Conservation (phyloP, 2,329 filamentous ascomycete genomes). For the Lachnellula arida region DNA sequence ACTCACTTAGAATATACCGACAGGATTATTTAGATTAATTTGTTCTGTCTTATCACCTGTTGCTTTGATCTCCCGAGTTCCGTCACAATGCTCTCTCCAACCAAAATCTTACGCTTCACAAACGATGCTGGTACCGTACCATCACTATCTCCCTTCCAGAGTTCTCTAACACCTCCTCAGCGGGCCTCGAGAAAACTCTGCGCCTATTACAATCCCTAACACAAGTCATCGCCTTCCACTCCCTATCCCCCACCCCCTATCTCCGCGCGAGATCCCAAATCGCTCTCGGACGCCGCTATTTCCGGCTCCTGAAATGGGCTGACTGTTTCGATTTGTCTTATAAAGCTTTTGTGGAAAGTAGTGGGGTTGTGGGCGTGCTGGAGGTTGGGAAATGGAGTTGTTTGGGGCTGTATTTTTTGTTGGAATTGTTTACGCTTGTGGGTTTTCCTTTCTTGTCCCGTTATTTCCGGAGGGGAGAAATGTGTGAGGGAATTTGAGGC, state of each 20-base stretch:
- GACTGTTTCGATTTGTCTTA: slow-evolving; percentile 52
- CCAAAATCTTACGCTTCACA: slow-evolving; percentile 21
- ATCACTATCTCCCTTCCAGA: background rate
- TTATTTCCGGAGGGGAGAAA: slow-evolving; percentile 29
- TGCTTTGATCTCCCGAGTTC: background rate
- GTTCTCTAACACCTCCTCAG: slow-evolving; percentile 32
- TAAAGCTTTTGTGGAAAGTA: slow-evolving; percentile 33
- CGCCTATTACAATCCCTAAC: slow-evolving; percentile 51
- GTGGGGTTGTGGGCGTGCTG: slow-evolving; percentile 38
- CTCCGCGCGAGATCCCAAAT: slow-evolving; percentile 37
- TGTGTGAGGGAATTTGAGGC: background rate
- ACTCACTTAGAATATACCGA: background rate
- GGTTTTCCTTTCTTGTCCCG: slow-evolving; percentile 33
- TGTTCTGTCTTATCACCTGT: background rate
- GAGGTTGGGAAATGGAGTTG: slow-evolving; percentile 54
- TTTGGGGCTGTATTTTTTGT: slow-evolving; percentile 61
- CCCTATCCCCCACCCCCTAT: slow-evolving; percentile 38
- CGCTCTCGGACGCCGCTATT: slow-evolving; percentile 51
- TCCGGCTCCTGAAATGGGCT: slow-evolving; percentile 66
- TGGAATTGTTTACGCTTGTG: slow-evolving; percentile 61
- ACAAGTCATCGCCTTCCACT: slow-evolving; percentile 44
- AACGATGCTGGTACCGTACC: slow-evolving; percentile 22
- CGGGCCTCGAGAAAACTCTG: slow-evolving; percentile 56
- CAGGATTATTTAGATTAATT: background rate
- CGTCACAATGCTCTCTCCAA: slow-evolving; percentile 7